phyloP scores from a whole-genome alignment of 345 rosid species.

The Fremontodendron californicum region DNA sequence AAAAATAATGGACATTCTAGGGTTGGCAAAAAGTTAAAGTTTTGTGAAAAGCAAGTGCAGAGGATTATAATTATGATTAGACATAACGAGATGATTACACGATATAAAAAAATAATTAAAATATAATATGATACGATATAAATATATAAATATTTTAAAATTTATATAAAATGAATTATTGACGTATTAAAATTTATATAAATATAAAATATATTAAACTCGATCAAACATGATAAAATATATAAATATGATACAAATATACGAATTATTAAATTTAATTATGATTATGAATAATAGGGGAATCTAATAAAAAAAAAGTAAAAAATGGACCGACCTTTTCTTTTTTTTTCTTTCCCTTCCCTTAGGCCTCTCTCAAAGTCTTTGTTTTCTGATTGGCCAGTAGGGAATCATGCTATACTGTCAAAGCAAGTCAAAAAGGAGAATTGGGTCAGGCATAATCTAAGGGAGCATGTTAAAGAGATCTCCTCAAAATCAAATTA shows the following conservation, averaged over 20 bases:
- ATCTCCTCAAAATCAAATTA: constrained; percentile 26
- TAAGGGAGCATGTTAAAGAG: constrained; percentile 19
- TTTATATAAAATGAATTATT: too few species aligned
- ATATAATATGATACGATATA: too few species aligned
- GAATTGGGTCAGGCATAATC: background rate
- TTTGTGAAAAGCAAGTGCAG: constrained; percentile 9
- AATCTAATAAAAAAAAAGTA: constrained; percentile 22
- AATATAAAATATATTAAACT: too few species aligned
- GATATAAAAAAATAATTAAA: too few species aligned
- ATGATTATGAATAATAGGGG: constrained; percentile 31
- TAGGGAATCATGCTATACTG: constrained; percentile 28
- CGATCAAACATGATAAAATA: too few species aligned
- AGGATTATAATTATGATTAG: constrained; percentile 27
- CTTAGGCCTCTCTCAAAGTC: background rate
- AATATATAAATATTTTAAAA: too few species aligned
- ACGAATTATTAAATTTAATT: too few species aligned
- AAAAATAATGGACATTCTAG: constrained; percentile 18
- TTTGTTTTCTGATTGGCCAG: constrained; percentile 23
- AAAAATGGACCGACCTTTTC: too few species aligned
- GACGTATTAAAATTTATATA: too few species aligned
- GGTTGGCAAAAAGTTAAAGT: constrained; percentile 28
- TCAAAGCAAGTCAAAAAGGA: constrained; percentile 39
- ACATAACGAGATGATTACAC: too few species aligned
- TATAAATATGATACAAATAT: too few species aligned
- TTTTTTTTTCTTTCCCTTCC: background rate